Percentiles rank a stretch among this genome's conserved stretches.
phyloP scores from a whole-genome alignment of 179 eudicot genomes.

The Corrigiola litoralis region DNA sequence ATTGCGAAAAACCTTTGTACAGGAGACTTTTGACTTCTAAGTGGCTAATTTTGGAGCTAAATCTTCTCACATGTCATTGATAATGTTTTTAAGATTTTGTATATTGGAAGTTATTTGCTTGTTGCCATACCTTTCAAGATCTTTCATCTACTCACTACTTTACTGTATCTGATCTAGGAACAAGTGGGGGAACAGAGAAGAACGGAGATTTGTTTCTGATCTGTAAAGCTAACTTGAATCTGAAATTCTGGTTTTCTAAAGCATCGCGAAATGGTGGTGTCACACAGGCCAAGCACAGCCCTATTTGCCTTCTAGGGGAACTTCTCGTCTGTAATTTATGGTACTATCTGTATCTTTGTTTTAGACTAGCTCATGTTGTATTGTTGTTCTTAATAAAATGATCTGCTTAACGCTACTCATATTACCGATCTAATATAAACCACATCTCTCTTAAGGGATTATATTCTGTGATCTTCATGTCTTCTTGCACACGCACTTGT shows the following conservation, averaged over 20 bases:
- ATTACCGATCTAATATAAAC: too few species aligned
- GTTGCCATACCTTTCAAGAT: neutral
- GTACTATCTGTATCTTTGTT: constrained; percentile 13
- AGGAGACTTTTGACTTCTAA: too few species aligned
- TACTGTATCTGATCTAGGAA: constrained; percentile 23
- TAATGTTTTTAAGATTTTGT: too few species aligned
- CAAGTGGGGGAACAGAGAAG: constrained; percentile 7
- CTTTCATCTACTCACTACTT: neutral
- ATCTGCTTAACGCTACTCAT: constrained; percentile 2
- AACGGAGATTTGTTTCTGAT: constrained; percentile 20
- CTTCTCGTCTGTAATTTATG: constrained; percentile 12
- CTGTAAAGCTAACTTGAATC: constrained; percentile 12
- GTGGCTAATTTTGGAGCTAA: too few species aligned
- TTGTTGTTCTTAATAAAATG: constrained; percentile 21
- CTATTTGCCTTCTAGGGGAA: neutral
- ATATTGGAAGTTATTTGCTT: too few species aligned
- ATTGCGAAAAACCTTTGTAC: too few species aligned
- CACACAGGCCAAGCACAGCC: neutral
- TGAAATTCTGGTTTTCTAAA: constrained; percentile 4
- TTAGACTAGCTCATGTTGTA: constrained; percentile 1
- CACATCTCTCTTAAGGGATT: too few species aligned
- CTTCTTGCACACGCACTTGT: too few species aligned
- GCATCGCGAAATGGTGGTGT: neutral
- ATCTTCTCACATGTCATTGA: too few species aligned
- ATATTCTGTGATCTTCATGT: too few species aligned